Base-by-base conservation (phyloP, 2,329 filamentous ascomycete species). In the Alternaria sp. region DNA sequence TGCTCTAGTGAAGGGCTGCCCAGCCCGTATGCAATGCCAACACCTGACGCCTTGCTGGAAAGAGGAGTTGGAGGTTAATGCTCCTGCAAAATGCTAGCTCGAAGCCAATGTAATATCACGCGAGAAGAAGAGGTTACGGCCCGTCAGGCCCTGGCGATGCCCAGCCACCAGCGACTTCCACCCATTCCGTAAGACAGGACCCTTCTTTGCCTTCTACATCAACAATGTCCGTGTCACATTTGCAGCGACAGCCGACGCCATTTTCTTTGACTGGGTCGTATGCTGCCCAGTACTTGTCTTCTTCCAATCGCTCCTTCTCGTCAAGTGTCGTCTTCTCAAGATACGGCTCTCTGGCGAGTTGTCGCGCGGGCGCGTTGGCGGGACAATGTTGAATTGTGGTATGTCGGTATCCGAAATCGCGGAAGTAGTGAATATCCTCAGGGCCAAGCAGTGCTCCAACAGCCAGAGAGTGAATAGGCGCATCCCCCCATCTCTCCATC, bases 401-500 rank as follows among this genome's bases (percentile, higher is more conserved):
- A 80, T 99, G 95, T 73, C 95, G 88, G 81, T 99, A 99, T 54
- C 95, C 95, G 80, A 98, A 94, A 78, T 99, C 95, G 70, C 95
- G 92, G 88, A 99, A 99, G 81, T 99, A 99, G 80, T 99, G 95
- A 60, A 99, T 92, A 73, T 99, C 93, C 54, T 84, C 83, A 45
- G 91, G 88, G 2, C 87, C 85, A 31, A 99, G 85, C 14, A 99
- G 88, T 33, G 90, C 91, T 68, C 95, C 95, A 26, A 95, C 94
- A 28, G 95, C 95, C 51, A 99, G 90, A 36, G 95, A 99, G 81
- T 99, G 95, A 70, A 99, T 97, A 13, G 95, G 95, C 57, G 95
- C 95, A 80, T 99, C 95, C 80, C 95, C 95, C 95, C 95, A 99
- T 78, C 95, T 85, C 82, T 99, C 95, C 88, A 96, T 97, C 95